Percentiles rank a stretch among this genome's conserved stretches.
These are phyloP conservation scores for Pseudotsuga menziesii DNA, from an alignment of 75 land plant species.

Conservation along the genomic window DNA sequence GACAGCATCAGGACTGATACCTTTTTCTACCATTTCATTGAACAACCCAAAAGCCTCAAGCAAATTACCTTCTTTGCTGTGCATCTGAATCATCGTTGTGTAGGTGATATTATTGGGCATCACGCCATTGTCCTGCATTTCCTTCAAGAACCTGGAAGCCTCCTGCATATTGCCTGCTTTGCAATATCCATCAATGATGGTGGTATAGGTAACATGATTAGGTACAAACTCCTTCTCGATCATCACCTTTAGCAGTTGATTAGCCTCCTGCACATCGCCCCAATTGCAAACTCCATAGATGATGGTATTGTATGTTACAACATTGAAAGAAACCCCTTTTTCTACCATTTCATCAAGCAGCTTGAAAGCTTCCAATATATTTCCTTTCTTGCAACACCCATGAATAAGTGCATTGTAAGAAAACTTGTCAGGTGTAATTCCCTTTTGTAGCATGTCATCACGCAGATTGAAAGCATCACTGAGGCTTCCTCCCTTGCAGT, in stretches of 20 bases:
- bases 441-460: slow-evolving; percentile 35
- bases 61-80: slow-evolving; percentile 20
- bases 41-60: slow-evolving; percentile 30
- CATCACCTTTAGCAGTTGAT: slow-evolving; percentile 26
- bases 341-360: slow-evolving; percentile 29
- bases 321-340: slow-evolving; percentile 24
- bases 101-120: slow-evolving; percentile 35
- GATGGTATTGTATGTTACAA: slow-evolving; percentile 32
- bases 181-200: slow-evolving; percentile 14
- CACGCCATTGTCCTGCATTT: slow-evolving; percentile 35
- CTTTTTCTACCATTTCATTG: slow-evolving; percentile 38
- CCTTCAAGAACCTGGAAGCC: slow-evolving; percentile 2
- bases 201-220: slow-evolving; percentile 10
- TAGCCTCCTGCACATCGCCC: slow-evolving; percentile 35
- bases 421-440: slow-evolving; percentile 25
- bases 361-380: slow-evolving; percentile 22
- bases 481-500: slow-evolving; percentile 35
- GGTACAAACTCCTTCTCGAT: slow-evolving; percentile 11
- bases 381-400: slow-evolving; percentile 35
- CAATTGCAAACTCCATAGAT: slow-evolving; percentile 41
- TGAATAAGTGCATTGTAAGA: slow-evolving; percentile 30
- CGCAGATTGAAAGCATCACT: slow-evolving; percentile 32
- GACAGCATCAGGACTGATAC: slow-evolving; percentile 35
- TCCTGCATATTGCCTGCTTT: slow-evolving; percentile 11
- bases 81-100: slow-evolving; percentile 37